Evolutionary conservation across 192 early-diverging fungal genomes (phyloP), one percentile per base, ranked within the genome.

Genomic region (Umbelopsis vinacea): DNA sequence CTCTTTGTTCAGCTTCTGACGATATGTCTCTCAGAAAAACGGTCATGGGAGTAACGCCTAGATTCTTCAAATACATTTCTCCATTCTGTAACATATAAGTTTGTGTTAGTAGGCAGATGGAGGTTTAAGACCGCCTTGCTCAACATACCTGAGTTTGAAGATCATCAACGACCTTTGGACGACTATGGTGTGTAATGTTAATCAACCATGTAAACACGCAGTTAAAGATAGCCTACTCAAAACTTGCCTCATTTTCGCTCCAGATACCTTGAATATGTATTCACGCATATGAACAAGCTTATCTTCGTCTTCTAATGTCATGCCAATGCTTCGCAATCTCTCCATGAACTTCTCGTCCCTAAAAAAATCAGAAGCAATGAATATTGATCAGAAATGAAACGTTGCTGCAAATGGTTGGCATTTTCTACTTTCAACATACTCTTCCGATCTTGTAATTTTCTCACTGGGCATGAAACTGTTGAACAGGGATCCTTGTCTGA

Each of bases 271-370:
- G 71, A 84, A 92, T 12, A 94, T 92, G 70, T 90, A 93, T 66
- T 92, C 88, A 70, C 92, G 84, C 85, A 94, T 86, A 12, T 87
- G 82, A 29, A 81, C 78, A 4, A 94, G 82, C 67, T 91, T 93
- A 66, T 89, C 87, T 72, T 90, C 91, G 69, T 94, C 93, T 23
- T 93, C 92, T 21, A 77, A 72, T 2, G 91, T 85, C 89, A 94
- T 92, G 4, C 92, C 93, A 35, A 92, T 79, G 21, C 79, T 81
- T 23, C 88, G 80, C 12, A 94, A 76, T 22, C 83, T 83, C 7
- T 85, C 84, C 8, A 89, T 54, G 24, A 83, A 77, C 22, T 76
- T 55, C 35, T 84, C 81, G 71, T 89, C 87, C 29, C 87, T 88
- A 66, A 66, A 48, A 21, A 0, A 17, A 69, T 37, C 23, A 3